phyloP scores from a whole-genome alignment of 2,329 filamentous ascomycete species.

The Aspergillus bombycis region DNA sequence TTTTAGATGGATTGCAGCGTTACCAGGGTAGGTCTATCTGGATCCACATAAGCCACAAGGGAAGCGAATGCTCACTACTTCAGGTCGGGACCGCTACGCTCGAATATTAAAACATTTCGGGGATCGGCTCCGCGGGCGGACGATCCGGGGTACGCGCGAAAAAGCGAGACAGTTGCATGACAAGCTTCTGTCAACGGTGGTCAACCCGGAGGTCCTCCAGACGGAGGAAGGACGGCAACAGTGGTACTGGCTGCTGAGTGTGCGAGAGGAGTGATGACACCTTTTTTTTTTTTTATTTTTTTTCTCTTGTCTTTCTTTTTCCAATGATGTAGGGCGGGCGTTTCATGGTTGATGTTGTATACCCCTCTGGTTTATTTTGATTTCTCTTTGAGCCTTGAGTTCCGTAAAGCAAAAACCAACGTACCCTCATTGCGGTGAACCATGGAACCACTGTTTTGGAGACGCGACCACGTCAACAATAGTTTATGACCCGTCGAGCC shows the following conservation, averaged over 20 bases:
- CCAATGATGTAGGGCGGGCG: neutral
- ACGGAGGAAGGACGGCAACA: conserved; percentile 21
- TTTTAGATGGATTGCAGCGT: conserved; percentile 30
- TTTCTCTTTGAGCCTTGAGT: neutral
- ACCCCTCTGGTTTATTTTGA: neutral
- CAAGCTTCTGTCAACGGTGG: neutral
- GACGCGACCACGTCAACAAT: conserved; percentile 7
- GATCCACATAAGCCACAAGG: neutral
- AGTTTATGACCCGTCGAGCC: neutral
- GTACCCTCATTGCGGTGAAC: conserved; percentile 18
- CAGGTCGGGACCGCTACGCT: conserved; percentile 28
- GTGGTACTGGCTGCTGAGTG: conserved; percentile 28
- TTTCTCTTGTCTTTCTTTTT: no score
- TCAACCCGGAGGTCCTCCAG: conserved; percentile 14
- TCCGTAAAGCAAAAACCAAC: neutral
- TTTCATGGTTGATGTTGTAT: neutral
- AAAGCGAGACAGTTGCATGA: conserved; percentile 22
- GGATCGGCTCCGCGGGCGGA: conserved; percentile 18
- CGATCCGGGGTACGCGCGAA: conserved; percentile 20
- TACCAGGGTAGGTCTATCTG: conserved; percentile 21
- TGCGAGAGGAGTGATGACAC: conserved; percentile 4
- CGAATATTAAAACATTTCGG: conserved; percentile 26
- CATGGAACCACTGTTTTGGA: conserved; percentile 29
- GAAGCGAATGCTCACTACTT: neutral
- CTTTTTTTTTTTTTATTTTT: neutral